Conservation (phyloP, 2,329 filamentous ascomycete species). For the Pestalotiopsis fici region DNA sequence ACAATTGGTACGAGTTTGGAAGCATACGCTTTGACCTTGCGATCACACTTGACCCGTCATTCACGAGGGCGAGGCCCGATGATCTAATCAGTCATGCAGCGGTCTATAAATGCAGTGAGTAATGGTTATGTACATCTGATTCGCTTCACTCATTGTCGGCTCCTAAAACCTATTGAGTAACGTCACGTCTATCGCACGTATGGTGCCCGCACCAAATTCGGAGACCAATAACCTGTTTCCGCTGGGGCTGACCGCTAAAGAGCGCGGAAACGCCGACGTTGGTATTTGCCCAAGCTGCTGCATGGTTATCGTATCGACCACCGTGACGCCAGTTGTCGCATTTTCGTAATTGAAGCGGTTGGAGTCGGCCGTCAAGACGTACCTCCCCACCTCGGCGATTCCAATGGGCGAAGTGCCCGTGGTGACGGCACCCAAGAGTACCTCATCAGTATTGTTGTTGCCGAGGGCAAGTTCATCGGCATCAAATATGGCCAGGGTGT, state of each 20-base stretch:
- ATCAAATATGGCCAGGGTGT: background rate
- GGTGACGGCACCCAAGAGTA: background rate
- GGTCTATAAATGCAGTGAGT: background rate
- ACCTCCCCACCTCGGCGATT: background rate
- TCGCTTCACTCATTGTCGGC: background rate
- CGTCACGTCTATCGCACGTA: constrained; percentile 4
- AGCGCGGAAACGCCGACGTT: background rate
- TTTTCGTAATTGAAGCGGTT: constrained; percentile 7
- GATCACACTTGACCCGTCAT: too few relatives aligned
- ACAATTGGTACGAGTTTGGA: background rate
- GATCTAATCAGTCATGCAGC: too few relatives aligned
- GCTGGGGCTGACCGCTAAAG: constrained; percentile 5
- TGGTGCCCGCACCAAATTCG: background rate
- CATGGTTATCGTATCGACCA: background rate
- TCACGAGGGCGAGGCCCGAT: too few relatives aligned
- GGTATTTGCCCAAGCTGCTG: constrained; percentile 4
- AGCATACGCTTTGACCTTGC: too few relatives aligned
- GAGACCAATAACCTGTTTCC: constrained; percentile 3
- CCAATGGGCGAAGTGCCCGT: constrained; percentile 11
- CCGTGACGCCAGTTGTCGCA: constrained; percentile 2
- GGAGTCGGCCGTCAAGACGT: constrained; percentile 6
- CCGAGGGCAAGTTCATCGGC: background rate
- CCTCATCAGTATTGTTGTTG: background rate
- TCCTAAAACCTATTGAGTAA: background rate
- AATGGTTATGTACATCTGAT: background rate